Conservation (phyloP, 2,329 filamentous ascomycete genomes). For the Stachybotrys chartarum region DNA sequence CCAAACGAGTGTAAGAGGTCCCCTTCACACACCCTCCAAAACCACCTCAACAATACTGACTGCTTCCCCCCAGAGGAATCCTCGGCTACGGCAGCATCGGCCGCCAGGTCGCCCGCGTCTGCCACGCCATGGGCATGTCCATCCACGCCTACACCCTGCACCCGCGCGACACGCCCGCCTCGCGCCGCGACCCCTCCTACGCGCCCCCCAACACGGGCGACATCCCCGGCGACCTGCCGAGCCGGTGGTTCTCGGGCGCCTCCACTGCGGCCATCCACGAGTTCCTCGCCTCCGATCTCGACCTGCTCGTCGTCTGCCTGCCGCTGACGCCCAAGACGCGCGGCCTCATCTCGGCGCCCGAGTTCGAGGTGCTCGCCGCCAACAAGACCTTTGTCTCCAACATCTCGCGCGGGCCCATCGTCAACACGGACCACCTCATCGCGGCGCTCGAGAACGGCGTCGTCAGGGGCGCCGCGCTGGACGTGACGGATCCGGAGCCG, state of each 20-base stretch:
- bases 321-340: conserved; percentile 42
- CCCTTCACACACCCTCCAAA: too few relatives aligned
- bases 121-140: conserved; percentile 60
- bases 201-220: conserved; percentile 60
- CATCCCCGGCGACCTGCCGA: conserved; percentile 38
- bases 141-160: conserved; percentile 70
- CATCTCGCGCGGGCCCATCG: conserved; percentile 54
- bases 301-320: conserved; percentile 44
- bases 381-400: conserved; percentile 59
- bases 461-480: conserved; percentile 60
- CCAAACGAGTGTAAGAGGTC: conserved; percentile 38
- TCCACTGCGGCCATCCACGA: conserved; percentile 35
- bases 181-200: conserved; percentile 56
- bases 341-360: conserved; percentile 41
- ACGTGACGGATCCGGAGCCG: conserved; percentile 76
- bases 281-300: conserved; percentile 43
- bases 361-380: conserved; percentile 38
- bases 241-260: conserved; percentile 43
- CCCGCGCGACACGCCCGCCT: conserved; percentile 59
- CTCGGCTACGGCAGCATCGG: conserved; percentile 50
- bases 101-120: conserved; percentile 47
- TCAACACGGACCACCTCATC: conserved; percentile 50
- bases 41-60: too few relatives aligned
- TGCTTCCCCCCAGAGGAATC: conserved; percentile 37
- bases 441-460: conserved; percentile 43